These are phyloP conservation scores for Rugosomyces carneus DNA, from an alignment of 1,284 basidiomycete species.

Conservation along the genomic window DNA sequence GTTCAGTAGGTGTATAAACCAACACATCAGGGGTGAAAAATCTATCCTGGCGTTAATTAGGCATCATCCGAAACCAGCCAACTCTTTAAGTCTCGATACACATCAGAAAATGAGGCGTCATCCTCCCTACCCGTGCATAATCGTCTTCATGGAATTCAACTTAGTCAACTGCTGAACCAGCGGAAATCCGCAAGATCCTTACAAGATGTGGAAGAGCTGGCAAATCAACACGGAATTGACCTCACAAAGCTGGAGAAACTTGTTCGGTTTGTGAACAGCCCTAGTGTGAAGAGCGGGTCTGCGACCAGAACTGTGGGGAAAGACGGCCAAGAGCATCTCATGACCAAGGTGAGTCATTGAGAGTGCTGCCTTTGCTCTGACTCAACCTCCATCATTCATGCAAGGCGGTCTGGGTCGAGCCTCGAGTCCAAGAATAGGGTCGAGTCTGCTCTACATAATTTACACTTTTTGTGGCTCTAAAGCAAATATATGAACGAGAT, in stretches of 20 bases:
- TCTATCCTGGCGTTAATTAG: constrained; percentile 6
- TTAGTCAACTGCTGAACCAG: constrained; percentile 60
- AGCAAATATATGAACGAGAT: too few species aligned
- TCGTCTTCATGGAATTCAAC: constrained; percentile 48
- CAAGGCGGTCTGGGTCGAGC: constrained; percentile 33
- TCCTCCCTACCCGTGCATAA: constrained; percentile 32
- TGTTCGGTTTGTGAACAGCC: constrained; percentile 61
- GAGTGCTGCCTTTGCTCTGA: background rate
- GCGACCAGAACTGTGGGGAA: constrained; percentile 42
- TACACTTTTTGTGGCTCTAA: too few species aligned
- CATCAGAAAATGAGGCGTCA: constrained; percentile 52
- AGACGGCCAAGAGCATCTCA: constrained; percentile 54
- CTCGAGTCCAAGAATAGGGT: constrained; percentile 6
- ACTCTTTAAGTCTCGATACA: constrained; percentile 48
- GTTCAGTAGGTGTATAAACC: constrained; percentile 39
- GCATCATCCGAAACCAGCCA: constrained; percentile 32
- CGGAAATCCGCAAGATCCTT: constrained; percentile 47
- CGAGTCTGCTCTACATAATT: too few species aligned
- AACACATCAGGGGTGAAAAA: background rate
- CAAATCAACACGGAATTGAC: constrained; percentile 55
- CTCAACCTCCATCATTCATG: background rate
- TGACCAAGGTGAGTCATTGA: constrained; percentile 45
- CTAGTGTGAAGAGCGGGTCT: constrained; percentile 53
- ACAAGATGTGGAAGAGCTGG: constrained; percentile 44
- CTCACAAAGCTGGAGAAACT: constrained; percentile 49